Evolutionary conservation across 441 rosid species (phyloP).

Genomic region (Macaranga tanarius): DNA sequence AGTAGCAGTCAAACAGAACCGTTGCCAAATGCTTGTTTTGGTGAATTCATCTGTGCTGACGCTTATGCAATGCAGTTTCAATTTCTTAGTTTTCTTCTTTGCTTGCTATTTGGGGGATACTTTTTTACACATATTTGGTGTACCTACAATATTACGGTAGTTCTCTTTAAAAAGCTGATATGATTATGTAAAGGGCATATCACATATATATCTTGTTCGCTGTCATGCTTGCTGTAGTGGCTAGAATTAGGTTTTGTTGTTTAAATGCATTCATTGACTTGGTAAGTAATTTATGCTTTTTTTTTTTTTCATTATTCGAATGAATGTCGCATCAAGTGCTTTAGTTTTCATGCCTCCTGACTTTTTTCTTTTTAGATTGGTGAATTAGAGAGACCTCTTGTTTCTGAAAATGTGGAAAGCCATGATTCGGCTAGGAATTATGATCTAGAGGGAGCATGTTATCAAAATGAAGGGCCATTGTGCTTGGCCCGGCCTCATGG

Average conservation of each 20-base stretch:
- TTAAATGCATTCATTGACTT: background rate
- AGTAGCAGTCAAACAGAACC: too few relatives aligned
- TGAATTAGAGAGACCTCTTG: conserved; percentile 78
- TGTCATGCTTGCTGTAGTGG: background rate
- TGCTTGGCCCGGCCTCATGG: conserved; percentile 50
- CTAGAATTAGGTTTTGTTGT: background rate
- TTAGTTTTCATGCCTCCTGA: background rate
- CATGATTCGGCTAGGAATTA: conserved; percentile 52
- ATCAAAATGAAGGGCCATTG: conserved; percentile 60
- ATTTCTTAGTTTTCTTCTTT: background rate
- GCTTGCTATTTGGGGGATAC: background rate
- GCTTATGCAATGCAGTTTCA: background rate
- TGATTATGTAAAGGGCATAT: background rate
- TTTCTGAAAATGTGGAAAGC: conserved; percentile 52
- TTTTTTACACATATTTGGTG: background rate
- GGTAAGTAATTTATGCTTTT: background rate
- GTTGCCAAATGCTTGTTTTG: too few relatives aligned
- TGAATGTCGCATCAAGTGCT: background rate
- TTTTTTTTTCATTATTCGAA: background rate
- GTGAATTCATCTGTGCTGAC: background rate
- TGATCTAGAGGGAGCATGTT: conserved; percentile 75
- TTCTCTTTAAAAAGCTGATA: background rate
- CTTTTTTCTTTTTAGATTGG: conserved; percentile 39
- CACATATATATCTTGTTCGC: background rate
- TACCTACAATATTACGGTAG: background rate